Base-by-base conservation (phyloP, 306 rosid species). In the Quillaja saponaria region DNA sequence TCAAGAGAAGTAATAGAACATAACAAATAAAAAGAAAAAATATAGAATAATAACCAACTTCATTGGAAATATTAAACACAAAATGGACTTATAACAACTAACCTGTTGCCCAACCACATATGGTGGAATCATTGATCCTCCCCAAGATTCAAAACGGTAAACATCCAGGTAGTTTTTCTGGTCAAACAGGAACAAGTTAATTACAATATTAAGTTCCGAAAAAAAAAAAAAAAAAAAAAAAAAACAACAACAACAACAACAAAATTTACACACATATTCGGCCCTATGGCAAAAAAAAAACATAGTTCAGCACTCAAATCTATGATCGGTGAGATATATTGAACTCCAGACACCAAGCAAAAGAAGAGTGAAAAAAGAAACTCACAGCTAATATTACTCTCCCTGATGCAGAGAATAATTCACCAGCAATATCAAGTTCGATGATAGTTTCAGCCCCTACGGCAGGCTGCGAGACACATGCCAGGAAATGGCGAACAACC, bases 371-470 rank as follows among this genome's bases (percentile, higher is more conserved):
- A 44, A 50, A 66, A 5, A 33, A 64, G 75, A 67, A 72, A 73
- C 90, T 87, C 52, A 91, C 98, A 63, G 90, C 96, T 35, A 91
- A 63, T 72, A 91, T 81, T 57, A 80, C 87, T 81, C 98, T 86
- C 65, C 98, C 98, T 40, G 87, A 77, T 55, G 88, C 86, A 71
- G 85, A 77, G 81, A 91, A 91, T 72, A 73, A 69, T 78, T 91
- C 98, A 9, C 96, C 87, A 56, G 96, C 92, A 76, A 91, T 86
- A 71, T 88, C 90, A 65, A 91, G 81, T 72, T 91, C 95, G 40
- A 91, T 90, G 3, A 68, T 91, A 60, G 98, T 91, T 76, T 88
- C 98, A 58, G 96, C 98, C 78, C 98, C 98, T n/a, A 88, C 81
- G 49, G 98, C 98, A 67, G 92, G 95, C 81, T 91, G 90, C 53